Evolutionary conservation across 2,329 filamentous ascomycete genomes (phyloP).

Genomic region (Neonectria coccinea): DNA sequence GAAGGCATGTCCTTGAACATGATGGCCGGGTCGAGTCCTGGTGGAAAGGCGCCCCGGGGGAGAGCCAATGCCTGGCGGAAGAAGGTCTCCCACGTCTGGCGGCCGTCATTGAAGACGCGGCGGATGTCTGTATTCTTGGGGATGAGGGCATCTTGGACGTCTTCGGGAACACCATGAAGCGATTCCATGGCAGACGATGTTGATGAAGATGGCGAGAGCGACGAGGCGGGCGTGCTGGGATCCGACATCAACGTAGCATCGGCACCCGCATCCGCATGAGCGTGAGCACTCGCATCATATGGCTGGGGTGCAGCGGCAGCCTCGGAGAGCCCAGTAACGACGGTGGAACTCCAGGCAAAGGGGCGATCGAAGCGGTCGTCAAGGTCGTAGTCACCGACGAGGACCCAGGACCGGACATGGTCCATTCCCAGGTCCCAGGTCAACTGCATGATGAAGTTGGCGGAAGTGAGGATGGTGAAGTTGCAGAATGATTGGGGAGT

Average conservation of each 20-base stretch:
- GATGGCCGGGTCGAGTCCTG: conserved; percentile 38
- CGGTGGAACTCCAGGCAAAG: conserved; percentile 40
- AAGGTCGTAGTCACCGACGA: conserved; percentile 39
- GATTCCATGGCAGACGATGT: conserved; percentile 20
- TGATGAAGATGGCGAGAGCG: conserved; percentile 15
- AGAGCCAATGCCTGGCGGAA: conserved; percentile 33
- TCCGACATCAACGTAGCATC: conserved; percentile 29
- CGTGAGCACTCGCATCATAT: conserved; percentile 39
- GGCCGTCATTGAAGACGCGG: conserved; percentile 38
- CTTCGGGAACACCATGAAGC: conserved; percentile 32
- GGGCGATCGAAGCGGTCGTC: conserved; percentile 39
- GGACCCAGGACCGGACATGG: conserved; percentile 47
- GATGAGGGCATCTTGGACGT: conserved; percentile 40
- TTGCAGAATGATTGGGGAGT: conserved; percentile 1
- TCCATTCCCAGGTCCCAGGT: conserved; percentile 46
- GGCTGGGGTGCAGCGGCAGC: conserved; percentile 34
- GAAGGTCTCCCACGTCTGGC: conserved; percentile 41
- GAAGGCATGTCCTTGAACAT: conserved; percentile 45
- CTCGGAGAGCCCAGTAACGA: conserved; percentile 44
- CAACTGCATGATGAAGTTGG: conserved; percentile 40
- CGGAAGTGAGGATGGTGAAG: conserved; percentile 7
- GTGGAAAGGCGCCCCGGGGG: conserved; percentile 38
- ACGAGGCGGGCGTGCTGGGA: conserved; percentile 30
- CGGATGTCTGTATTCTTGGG: conserved; percentile 37
- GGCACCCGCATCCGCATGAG: conserved; percentile 20